Conservation (phyloP, 1,284 basidiomycete genomes). For the Athelia sp. region DNA sequence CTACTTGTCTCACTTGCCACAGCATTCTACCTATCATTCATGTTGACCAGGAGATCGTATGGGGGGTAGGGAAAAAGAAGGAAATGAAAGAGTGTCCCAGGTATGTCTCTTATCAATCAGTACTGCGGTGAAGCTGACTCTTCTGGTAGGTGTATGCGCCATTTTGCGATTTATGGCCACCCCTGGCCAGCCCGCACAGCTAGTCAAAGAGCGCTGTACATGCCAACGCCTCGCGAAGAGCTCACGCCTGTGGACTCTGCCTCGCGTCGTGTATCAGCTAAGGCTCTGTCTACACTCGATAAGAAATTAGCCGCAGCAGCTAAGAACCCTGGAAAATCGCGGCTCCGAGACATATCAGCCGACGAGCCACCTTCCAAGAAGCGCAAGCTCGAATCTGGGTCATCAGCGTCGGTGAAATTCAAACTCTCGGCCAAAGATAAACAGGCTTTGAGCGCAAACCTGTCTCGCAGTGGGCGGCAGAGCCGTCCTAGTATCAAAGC, state of each 20-base stretch:
- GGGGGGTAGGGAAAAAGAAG: constrained; percentile 63
- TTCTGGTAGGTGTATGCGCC: constrained; percentile 60
- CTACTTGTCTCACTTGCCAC: constrained; percentile 60
- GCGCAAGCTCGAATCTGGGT: constrained; percentile 31
- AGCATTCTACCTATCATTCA: constrained; percentile 69
- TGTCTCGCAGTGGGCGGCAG: constrained; percentile 24
- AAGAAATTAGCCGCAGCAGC: constrained; percentile 45
- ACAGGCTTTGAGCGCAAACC: constrained; percentile 21
- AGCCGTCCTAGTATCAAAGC: background rate
- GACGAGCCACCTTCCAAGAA: constrained; percentile 40
- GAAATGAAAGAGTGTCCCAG: constrained; percentile 66
- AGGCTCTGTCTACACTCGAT: constrained; percentile 44
- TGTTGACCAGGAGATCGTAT: constrained; percentile 66
- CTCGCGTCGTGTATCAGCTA: constrained; percentile 42
- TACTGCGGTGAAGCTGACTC: constrained; percentile 5
- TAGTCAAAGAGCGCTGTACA: constrained; percentile 38
- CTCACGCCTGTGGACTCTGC: constrained; percentile 37
- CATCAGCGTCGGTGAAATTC: constrained; percentile 15
- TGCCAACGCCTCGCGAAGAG: constrained; percentile 50
- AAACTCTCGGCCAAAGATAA: constrained; percentile 32
- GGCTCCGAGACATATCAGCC: constrained; percentile 20
- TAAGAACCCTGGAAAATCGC: constrained; percentile 20
- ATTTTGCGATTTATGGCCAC: constrained; percentile 65
- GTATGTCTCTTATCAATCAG: constrained; percentile 34
- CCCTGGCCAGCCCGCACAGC: constrained; percentile 64